Conservation (phyloP, 805 yeast genomes). For the Candida maesae region DNA sequence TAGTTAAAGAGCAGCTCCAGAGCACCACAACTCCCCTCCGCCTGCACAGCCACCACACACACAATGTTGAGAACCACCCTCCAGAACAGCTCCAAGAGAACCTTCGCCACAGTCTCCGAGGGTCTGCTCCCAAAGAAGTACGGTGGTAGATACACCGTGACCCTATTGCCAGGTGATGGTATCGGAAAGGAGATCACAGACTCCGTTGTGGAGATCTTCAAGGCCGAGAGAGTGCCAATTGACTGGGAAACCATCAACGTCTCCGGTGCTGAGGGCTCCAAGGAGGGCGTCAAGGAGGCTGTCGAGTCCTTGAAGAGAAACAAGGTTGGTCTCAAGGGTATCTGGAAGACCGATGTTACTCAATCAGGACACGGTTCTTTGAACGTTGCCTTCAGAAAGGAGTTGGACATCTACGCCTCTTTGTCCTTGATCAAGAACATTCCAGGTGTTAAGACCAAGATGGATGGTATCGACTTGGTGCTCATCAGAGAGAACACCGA, state of each 20-base stretch:
- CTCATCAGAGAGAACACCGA: constrained; percentile 98
- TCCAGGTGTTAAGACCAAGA: constrained; percentile 89
- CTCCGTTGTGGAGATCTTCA: constrained; percentile 87
- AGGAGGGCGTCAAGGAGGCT: constrained; percentile 72
- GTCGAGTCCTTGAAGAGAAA: constrained; percentile 90
- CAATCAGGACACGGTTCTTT: constrained; percentile 77
- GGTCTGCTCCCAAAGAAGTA: constrained; percentile 78
- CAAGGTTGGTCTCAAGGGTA: constrained; percentile 95
- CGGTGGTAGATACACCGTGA: constrained; percentile 92
- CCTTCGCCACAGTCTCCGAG: constrained; percentile 58
- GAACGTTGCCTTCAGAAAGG: constrained; percentile 95
- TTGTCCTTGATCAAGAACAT: constrained; percentile 90
- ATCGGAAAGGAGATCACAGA: constrained; percentile 94
- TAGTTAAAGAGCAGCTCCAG: no score
- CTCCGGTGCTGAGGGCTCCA: constrained; percentile 48
- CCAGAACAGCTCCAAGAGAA: constrained; percentile 30
- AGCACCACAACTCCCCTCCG: not conserved
- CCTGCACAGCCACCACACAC: not conserved
- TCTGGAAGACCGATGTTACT: constrained; percentile 84
- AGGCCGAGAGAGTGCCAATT: constrained; percentile 83
- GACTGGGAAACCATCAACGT: constrained; percentile 88
- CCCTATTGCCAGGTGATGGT: constrained; percentile 98
- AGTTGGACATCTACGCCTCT: constrained; percentile 92
- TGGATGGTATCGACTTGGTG: constrained; percentile 86
- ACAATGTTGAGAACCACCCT: constrained; percentile 31